Base-by-base conservation (phyloP, 164 flowering plant species). In the Dillenia turbinata region DNA sequence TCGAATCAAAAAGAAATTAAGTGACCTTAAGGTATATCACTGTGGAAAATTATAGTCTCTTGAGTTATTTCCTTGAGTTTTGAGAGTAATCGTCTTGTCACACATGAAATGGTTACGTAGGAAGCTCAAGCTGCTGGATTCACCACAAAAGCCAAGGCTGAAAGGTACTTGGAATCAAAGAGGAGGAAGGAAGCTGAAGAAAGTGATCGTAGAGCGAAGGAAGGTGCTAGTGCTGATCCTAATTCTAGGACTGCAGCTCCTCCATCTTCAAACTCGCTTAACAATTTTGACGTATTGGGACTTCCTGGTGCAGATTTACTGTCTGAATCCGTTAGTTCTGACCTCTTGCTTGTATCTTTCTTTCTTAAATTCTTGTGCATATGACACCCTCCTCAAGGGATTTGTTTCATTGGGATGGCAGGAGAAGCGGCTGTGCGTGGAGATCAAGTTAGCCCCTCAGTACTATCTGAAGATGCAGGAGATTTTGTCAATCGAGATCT, bases 61-160 rank as follows among this genome's bases (percentile, higher is more conserved):
- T 33, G 7, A 33, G 40, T 33, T 33, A 33, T 33, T 33, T 33
- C 40, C 40, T 33, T 0, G 40, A 33, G 40, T 33, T 4, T 33
- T 33, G 40, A 33, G 6, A 33, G 40, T 33, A 33, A 33, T 6
- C 5, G 4, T 33, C 6, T 33, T 6, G 7, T 33, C 40, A 33
- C 5, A 33, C 6, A 6, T 47, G 13, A 54, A 40, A 53, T 45
- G 16, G 44, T 50, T 2, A 9, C 73, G 56, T 80, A 92, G 98
- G 96, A 86, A 66, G 95, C 89, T 45, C 78, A 85, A 58, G 85
- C 83, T 59, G 96, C 91, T 73, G 96, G 96, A 22, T 92, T 95
- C 54, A 85, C 81, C 19, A 81, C 95, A 15, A 61, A 86, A 53
- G 73, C 80, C 59, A 96, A 88, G 71, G 95, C 86, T n/a, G 87